Evolutionary conservation across 1,284 basidiomycete genomes (phyloP).

Genomic region (Rhodotorula sp.): DNA sequence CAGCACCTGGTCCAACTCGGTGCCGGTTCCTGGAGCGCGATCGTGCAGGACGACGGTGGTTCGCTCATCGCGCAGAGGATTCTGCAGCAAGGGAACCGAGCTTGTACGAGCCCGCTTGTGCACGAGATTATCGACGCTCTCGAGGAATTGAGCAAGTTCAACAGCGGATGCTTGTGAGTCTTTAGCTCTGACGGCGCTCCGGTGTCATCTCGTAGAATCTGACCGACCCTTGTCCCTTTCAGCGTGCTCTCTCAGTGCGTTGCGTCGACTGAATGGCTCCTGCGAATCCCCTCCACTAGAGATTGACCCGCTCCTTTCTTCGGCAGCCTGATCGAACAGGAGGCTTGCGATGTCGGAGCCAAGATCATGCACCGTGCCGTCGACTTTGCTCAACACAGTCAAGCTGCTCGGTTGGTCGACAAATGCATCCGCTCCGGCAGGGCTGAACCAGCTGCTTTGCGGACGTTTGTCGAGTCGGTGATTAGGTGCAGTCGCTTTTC

Average conservation of each 20-base stretch:
- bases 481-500: constrained; percentile 1
- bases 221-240: rapidly evolving
- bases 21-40: constrained; percentile 6
- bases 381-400: constrained; percentile 17
- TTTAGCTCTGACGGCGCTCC: no score
- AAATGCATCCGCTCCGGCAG: constrained; percentile 7
- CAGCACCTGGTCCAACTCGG: constrained; percentile 23
- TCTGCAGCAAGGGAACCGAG: constrained; percentile 30
- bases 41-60: constrained; percentile 33
- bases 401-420: constrained; percentile 31
- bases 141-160: constrained; percentile 9
- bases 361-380: constrained; percentile 17
- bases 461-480: constrained; percentile 11
- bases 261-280: no score
- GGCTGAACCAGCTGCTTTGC: neutral
- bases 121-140: constrained; percentile 16
- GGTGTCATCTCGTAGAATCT: neutral
- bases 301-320: neutral
- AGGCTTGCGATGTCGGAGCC: constrained; percentile 15
- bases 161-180: constrained; percentile 31
- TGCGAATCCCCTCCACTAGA: neutral
- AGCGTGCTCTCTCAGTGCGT: constrained; percentile 19
- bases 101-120: constrained; percentile 13
- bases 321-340: constrained; percentile 29
- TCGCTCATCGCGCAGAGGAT: constrained; percentile 31